Base-by-base conservation (phyloP, 345 rosid genomes). In the Erodium maritimum region DNA sequence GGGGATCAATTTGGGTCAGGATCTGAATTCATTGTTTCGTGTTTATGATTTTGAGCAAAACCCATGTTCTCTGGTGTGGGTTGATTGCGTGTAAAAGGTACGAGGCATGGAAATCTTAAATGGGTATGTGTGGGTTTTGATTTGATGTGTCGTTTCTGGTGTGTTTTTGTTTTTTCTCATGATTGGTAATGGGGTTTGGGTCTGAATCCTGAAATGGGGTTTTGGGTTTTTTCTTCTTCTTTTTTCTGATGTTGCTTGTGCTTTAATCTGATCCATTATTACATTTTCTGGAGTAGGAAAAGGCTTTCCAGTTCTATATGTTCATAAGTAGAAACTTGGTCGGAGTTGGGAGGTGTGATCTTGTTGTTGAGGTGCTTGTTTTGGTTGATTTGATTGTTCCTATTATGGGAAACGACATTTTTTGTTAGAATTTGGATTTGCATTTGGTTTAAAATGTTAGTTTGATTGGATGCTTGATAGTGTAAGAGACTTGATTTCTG, bases 21-120 rank as follows among this genome's bases (percentile, higher is more conserved):
- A 42, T 42, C 48, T 42, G 48, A 42, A 42, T 17, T 14, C 46
- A 25, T 58, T 50, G 37, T 33, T 56, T 42, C 1, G 13, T 5
- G 63, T 60, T 17, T 21, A 19, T 19, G 21, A 33, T 46, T 60
- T 25, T 37, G 48, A 56, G 58, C 60, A 18, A 57, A 54, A 21
- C 54, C 64, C 54, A 21, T 57, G 10, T 66, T 61, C 33, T 21
- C n/a, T 54, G 23, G 54, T 65, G 23, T 55, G 61, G 20, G 52
- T 67, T 45, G 50, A 55, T 73, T 19, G 5, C 18, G 14, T 22
- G 52, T 25, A 42, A 52, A 46, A 60, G 64, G 25, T 56, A 33
- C 54, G n/a, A 3, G 19, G 50, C 74, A 50, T 46, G 56, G 70
- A 63, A 63, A 68, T 66, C 63, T 62, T 65, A 56, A 60, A 65